phyloP scores from a whole-genome alignment of 768 basidiomycete genomes.

The Lactarius hatsudake region DNA sequence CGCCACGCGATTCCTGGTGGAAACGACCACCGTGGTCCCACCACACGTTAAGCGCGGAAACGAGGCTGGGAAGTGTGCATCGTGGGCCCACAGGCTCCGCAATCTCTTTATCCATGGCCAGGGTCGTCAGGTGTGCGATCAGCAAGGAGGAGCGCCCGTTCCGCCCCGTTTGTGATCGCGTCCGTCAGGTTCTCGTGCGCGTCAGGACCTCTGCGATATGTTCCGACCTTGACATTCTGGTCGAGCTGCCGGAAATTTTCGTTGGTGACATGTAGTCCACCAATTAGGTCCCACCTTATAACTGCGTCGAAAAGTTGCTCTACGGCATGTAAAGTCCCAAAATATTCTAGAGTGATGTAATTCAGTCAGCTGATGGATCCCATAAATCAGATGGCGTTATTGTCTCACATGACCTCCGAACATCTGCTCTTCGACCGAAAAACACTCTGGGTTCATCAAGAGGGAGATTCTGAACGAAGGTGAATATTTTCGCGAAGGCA shows the following conservation, averaged over 20 bases:
- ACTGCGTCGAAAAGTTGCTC: too few species aligned
- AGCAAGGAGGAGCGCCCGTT: not conserved
- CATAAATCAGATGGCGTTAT: not conserved
- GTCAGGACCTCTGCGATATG: constrained; percentile 2
- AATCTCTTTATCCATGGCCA: not conserved
- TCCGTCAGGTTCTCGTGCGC: constrained; percentile 3
- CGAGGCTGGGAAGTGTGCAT: not conserved
- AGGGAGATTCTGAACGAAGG: not conserved
- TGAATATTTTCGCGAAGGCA: constrained; percentile 11
- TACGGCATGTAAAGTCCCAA: constrained; percentile 4
- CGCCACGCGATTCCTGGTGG: not conserved
- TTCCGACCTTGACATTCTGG: not conserved
- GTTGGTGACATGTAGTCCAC: constrained; percentile 10
- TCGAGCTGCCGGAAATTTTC: constrained; percentile 16
- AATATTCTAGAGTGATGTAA: constrained; percentile 3
- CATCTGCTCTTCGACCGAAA: constrained; percentile 10
- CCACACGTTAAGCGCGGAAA: not conserved
- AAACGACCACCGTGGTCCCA: not conserved
- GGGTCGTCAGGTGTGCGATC: constrained; percentile 9
- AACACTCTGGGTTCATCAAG: not conserved
- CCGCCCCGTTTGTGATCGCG: constrained; percentile 8
- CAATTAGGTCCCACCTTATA: constrained; percentile 13
- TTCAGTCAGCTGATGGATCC: not conserved
- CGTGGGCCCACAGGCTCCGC: constrained; percentile 10
- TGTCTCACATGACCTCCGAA: constrained; percentile 13